These are phyloP conservation scores for Hippophae tibetana DNA, from an alignment of 306 rosid genomes.

Conservation along the genomic window DNA sequence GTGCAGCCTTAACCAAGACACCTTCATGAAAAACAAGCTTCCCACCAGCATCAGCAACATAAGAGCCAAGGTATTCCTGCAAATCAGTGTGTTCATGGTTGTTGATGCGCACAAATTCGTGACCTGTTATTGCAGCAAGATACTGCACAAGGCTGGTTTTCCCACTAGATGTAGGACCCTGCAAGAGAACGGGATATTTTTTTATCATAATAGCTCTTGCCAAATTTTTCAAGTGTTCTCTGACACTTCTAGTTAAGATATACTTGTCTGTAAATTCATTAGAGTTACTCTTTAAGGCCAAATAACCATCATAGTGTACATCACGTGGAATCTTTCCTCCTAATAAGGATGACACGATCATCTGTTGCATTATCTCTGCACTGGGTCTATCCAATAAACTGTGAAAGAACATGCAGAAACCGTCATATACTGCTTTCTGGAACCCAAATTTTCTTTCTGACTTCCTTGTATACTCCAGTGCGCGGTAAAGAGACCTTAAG, in stretches of 20 bases:
- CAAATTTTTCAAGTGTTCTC: slow-evolving; percentile 66
- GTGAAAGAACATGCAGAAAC: slow-evolving; percentile 82
- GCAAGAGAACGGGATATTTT: slow-evolving; percentile 83
- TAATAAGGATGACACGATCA: slow-evolving; percentile 39
- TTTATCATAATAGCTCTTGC: slow-evolving; percentile 67
- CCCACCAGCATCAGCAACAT: slow-evolving; percentile 63
- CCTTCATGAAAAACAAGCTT: slow-evolving; percentile 89
- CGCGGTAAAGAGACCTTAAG: slow-evolving; percentile 88
- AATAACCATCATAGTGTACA: slow-evolving; percentile 39
- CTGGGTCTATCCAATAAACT: slow-evolving; percentile 66
- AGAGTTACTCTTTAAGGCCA: slow-evolving; percentile 19
- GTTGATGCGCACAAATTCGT: slow-evolving; percentile 77
- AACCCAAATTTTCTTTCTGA: slow-evolving; percentile 54
- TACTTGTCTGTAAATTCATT: slow-evolving; percentile 30
- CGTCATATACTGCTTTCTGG: slow-evolving; percentile 68
- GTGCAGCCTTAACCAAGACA: slow-evolving; percentile 75
- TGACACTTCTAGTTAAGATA: slow-evolving; percentile 57
- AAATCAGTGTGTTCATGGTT: slow-evolving; percentile 97
- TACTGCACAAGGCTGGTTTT: slow-evolving; percentile 88
- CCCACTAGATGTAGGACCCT: slow-evolving; percentile 97
- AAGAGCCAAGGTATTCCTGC: slow-evolving; percentile 91
- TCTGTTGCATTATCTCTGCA: slow-evolving; percentile 50
- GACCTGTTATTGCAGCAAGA: slow-evolving; percentile 75
- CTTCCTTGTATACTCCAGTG: slow-evolving; percentile 64
- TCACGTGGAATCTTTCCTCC: slow-evolving; percentile 40